A percentile compares a stretch with the other conserved stretches of the same genome.
Conservation (phyloP, 768 basidiomycete genomes). For the Phaeotremella skinneri region DNA sequence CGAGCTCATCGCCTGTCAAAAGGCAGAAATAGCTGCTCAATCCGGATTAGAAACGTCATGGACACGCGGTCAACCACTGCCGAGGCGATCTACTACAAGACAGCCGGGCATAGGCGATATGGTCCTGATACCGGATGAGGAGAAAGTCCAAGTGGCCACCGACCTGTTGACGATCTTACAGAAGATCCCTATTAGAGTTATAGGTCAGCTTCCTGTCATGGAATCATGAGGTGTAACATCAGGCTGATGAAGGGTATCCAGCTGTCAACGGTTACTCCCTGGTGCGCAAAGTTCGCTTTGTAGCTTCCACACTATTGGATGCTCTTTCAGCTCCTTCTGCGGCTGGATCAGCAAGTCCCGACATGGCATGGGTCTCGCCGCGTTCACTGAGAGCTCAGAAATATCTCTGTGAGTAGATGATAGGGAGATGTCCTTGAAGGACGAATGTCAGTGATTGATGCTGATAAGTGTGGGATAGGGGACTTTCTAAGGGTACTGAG, state of each 20-base stretch:
- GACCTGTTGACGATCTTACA: constrained; percentile 83
- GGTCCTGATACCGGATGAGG: constrained; percentile 19
- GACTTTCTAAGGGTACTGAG: constrained; percentile 87
- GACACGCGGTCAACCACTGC: constrained; percentile 13
- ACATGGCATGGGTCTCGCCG: constrained; percentile 73
- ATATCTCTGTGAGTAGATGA: constrained; percentile 67
- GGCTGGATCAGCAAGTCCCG: neutral
- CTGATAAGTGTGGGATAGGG: constrained; percentile 57
- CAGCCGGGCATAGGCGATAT: constrained; percentile 18
- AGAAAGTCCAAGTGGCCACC: constrained; percentile 72
- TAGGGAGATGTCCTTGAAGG: constrained; percentile 3
- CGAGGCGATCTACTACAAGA: neutral
- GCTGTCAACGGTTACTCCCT: constrained; percentile 49
- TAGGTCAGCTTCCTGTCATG: constrained; percentile 69
- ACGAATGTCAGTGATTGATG: constrained; percentile 18
- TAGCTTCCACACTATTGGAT: constrained; percentile 83
- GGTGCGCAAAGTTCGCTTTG: constrained; percentile 88
- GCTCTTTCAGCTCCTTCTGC: constrained; percentile 60
- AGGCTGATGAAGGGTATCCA: constrained; percentile 5
- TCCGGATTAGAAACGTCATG: constrained; percentile 54
- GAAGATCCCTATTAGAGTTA: constrained; percentile 90
- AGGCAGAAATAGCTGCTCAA: constrained; percentile 57
- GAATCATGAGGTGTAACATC: constrained; percentile 51
- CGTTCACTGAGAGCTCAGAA: constrained; percentile 81
- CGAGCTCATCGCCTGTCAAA: constrained; percentile 70